Conservation (phyloP, 2,329 filamentous ascomycete species). For the Didymosphaeria variabile region DNA sequence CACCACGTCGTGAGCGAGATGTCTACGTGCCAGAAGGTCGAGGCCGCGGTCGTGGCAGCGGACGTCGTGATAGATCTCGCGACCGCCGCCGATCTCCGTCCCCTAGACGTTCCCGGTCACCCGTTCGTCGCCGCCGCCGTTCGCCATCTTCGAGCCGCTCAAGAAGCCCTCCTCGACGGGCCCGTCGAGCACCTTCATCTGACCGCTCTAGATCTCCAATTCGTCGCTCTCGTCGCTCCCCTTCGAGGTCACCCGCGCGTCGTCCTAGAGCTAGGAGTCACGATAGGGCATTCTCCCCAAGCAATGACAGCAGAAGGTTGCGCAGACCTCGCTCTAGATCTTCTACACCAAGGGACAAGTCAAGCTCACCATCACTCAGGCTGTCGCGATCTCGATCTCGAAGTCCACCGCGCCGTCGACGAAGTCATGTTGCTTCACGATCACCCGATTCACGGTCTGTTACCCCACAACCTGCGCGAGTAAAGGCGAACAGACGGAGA, state of each 20-base stretch:
- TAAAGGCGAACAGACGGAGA: constrained; percentile 53
- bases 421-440: constrained; percentile 45
- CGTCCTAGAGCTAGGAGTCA: constrained; percentile 25
- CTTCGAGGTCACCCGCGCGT: constrained; percentile 30
- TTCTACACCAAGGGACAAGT: constrained; percentile 57
- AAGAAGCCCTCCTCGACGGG: constrained; percentile 50
- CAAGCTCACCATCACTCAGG: constrained; percentile 65
- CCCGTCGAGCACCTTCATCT: constrained; percentile 45
- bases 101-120: constrained; percentile 37
- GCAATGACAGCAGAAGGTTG: constrained; percentile 40
- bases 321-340: constrained; percentile 57
- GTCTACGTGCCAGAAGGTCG: constrained; percentile 66
- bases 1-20: constrained; percentile 62
- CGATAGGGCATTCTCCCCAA: constrained; percentile 44
- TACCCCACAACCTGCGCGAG: constrained; percentile 49
- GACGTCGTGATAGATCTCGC: constrained; percentile 47
- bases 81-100: constrained; percentile 47
- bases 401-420: constrained; percentile 47
- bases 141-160: constrained; percentile 47
- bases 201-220: constrained; percentile 43
- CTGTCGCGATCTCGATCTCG: constrained; percentile 48
- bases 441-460: constrained; percentile 50
- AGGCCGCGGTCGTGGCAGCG: constrained; percentile 46
- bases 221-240: constrained; percentile 28
- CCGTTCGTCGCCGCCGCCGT: constrained; percentile 37